phyloP scores from a whole-genome alignment of 2,329 filamentous ascomycete species.

The Aquanectria penicillioides region DNA sequence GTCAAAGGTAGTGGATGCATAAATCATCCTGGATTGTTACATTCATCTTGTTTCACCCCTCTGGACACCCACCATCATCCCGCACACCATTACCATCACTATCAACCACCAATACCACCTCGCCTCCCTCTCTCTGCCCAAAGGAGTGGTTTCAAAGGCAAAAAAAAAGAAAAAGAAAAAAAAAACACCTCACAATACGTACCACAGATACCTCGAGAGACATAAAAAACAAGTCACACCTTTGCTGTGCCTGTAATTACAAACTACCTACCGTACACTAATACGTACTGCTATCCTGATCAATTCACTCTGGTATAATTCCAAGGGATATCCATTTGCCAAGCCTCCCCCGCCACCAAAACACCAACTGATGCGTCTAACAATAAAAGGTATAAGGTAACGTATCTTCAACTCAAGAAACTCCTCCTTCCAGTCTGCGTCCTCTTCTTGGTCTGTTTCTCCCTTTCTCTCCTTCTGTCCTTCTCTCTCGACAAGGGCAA shows the following conservation, averaged over 20 bases:
- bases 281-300: constrained; percentile 28
- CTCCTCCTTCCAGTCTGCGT: too few species aligned
- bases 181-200: not conserved
- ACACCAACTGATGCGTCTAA: constrained; percentile 34
- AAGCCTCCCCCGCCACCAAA: constrained; percentile 29
- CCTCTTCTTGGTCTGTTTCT: not conserved
- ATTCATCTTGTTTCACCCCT: too few species aligned
- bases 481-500: constrained; percentile 6
- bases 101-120: too few species aligned
- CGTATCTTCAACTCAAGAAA: constrained; percentile 23
- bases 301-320: constrained; percentile 36
- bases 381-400: constrained; percentile 27
- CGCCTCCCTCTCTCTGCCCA: too few species aligned
- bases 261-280: constrained; percentile 14
- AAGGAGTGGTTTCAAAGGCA: too few species aligned
- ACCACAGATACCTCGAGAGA: not conserved
- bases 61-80: too few species aligned
- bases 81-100: too few species aligned
- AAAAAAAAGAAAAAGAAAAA: too few species aligned
- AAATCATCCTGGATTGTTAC: too few species aligned
- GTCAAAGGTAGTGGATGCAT: too few species aligned
- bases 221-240: not conserved
- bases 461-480: constrained; percentile 9
- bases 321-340: constrained; percentile 40
- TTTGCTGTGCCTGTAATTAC: not conserved